phyloP scores from a whole-genome alignment of 768 basidiomycete species.

The Coprinopsis cinerea region DNA sequence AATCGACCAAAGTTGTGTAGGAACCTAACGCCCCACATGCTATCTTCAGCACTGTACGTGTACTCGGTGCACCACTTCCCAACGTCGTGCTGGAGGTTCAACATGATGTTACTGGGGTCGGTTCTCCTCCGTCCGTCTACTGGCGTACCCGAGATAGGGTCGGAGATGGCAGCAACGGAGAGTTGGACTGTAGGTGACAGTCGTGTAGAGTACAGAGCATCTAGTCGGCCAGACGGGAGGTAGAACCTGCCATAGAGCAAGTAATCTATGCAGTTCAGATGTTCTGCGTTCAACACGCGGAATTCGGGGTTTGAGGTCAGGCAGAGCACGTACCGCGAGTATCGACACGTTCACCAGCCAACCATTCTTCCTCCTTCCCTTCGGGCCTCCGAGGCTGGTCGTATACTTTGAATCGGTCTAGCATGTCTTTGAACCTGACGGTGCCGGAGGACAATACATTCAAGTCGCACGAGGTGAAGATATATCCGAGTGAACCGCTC shows the following conservation, averaged over 20 bases:
- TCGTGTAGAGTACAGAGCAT: constrained; percentile 84
- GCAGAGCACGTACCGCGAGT: constrained; percentile 51
- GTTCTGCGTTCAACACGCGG: constrained; percentile 7
- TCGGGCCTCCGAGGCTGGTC: constrained; percentile 78
- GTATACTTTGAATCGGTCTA: constrained; percentile 83
- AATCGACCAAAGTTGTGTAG: constrained; percentile 89
- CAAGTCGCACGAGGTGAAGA: constrained; percentile 85
- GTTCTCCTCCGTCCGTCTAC: constrained; percentile 38
- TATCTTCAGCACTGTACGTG: constrained; percentile 89
- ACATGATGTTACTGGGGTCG: constrained; percentile 64
- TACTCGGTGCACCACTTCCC: constrained; percentile 94
- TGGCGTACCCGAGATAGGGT: constrained; percentile 51
- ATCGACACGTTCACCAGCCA: constrained; percentile 74
- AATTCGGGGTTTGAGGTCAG: not conserved
- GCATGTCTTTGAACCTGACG: constrained; percentile 81
- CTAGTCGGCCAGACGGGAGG: constrained; percentile 81
- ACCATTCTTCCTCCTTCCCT: constrained; percentile 73
- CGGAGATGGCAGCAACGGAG: constrained; percentile 81
- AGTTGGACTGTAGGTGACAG: constrained; percentile 74
- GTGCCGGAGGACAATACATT: constrained; percentile 62
- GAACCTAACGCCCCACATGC: constrained; percentile 85
- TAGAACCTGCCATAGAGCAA: constrained; percentile 90
- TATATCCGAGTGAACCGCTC: constrained; percentile 89
- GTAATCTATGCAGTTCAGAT: constrained; percentile 55
- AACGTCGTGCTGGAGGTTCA: constrained; percentile 87